Percentiles rank a stretch among this genome's conserved stretches.
phyloP scores from a whole-genome alignment of 2,329 filamentous ascomycete species.

The Aspergillus ustus region DNA sequence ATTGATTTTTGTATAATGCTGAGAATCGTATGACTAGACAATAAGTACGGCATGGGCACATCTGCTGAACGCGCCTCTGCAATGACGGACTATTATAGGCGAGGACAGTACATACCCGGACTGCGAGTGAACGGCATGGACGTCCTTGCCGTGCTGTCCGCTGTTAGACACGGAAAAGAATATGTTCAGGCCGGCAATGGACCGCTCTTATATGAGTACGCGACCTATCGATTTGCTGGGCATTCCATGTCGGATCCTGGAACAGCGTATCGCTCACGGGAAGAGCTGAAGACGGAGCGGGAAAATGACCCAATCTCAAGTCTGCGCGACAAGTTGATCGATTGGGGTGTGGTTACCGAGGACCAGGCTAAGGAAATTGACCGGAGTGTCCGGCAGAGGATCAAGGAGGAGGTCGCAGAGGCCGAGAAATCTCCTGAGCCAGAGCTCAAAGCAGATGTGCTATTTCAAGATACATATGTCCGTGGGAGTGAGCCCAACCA shows the following conservation, averaged over 20 bases:
- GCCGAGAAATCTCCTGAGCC: slow-evolving; percentile 86
- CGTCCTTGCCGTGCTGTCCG: slow-evolving; percentile 91
- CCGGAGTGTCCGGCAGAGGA: slow-evolving; percentile 81
- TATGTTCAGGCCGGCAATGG: slow-evolving; percentile 80
- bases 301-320: slow-evolving; percentile 96
- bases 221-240: slow-evolving; percentile 96
- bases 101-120: slow-evolving; percentile 96
- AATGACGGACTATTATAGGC: slow-evolving; percentile 98
- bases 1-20: not conserved
- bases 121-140: slow-evolving; percentile 99
- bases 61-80: slow-evolving; percentile 88
- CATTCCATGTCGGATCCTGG: slow-evolving; percentile 99
- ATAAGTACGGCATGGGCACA: slow-evolving; percentile 99
- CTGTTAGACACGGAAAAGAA: slow-evolving; percentile 87
- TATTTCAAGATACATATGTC: slow-evolving; percentile 95
- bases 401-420: slow-evolving; percentile 83
- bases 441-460: slow-evolving; percentile 74
- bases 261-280: slow-evolving; percentile 95
- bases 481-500: slow-evolving; percentile 81
- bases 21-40: slow-evolving; percentile 63
- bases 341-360: slow-evolving; percentile 86
- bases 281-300: slow-evolving; percentile 93
- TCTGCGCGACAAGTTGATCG: slow-evolving; percentile 90
- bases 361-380: slow-evolving; percentile 92
- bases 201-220: slow-evolving; percentile 92